Percentiles rank a stretch among this genome's conserved stretches.
phyloP scores from a whole-genome alignment of 768 basidiomycete genomes.

The Suillus subalutaceus region DNA sequence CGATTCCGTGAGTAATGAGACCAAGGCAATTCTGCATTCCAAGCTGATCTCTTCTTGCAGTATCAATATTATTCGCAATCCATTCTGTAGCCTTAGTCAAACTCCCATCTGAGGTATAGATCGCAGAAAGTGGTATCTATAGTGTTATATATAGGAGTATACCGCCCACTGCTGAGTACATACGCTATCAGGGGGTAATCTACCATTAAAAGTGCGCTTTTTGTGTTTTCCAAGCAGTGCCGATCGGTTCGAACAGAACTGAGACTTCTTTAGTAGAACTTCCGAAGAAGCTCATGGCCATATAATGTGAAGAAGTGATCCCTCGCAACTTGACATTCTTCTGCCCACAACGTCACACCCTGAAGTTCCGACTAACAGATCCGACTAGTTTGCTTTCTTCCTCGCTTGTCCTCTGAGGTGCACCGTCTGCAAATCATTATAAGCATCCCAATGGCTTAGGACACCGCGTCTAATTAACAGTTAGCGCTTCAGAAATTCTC shows the following conservation, averaged over 20 bases:
- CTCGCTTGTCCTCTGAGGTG: too few relatives aligned
- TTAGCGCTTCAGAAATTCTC: too few relatives aligned
- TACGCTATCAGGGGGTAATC: neutral
- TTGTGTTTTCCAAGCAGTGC: neutral
- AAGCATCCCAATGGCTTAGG: too few relatives aligned
- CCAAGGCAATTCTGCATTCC: neutral
- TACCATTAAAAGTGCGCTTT: neutral
- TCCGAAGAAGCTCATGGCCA: too few relatives aligned
- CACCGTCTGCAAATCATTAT: too few relatives aligned
- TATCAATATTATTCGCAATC: constrained; percentile 96
- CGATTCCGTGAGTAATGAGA: constrained; percentile 70
- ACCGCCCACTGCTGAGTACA: neutral
- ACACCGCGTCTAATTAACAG: too few relatives aligned
- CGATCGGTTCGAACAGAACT: neutral
- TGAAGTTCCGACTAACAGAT: too few relatives aligned
- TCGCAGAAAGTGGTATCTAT: constrained; percentile 1
- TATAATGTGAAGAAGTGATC: too few relatives aligned
- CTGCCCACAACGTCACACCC: too few relatives aligned
- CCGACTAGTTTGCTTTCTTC: too few relatives aligned
- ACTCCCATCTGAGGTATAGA: neutral
- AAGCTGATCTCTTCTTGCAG: constrained; percentile 39
- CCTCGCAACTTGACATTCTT: neutral
- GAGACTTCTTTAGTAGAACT: neutral
- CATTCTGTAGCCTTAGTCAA: constrained; percentile 55
- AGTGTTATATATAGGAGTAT: constrained; percentile 4